Conservation (phyloP, 2,329 filamentous ascomycete species). For the Scedosporium aurantiacum region DNA sequence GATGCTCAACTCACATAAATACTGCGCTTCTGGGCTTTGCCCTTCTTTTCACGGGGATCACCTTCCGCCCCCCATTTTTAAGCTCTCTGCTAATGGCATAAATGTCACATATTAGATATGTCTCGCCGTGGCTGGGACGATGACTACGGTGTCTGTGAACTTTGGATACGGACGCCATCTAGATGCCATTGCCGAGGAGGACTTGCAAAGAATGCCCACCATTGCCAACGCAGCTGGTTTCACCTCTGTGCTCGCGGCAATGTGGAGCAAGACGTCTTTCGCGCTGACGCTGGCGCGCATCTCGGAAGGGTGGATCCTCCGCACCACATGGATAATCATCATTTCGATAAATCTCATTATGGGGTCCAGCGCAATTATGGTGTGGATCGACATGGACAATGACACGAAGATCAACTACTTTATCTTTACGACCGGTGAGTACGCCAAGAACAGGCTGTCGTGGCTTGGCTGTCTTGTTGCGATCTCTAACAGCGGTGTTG, state of each 20-base stretch:
- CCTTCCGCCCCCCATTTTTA: background rate
- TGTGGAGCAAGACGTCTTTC: conserved; percentile 26
- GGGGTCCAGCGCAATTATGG: conserved; percentile 12
- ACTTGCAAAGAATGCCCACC: conserved; percentile 16
- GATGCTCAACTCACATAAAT: background rate
- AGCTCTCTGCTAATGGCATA: background rate
- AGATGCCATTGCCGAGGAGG: conserved; percentile 13
- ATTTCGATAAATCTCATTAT: conserved; percentile 19
- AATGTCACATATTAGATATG: background rate
- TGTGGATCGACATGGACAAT: conserved; percentile 13
- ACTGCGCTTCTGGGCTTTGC: background rate
- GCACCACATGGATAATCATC: conserved; percentile 21
- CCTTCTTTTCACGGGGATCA: background rate
- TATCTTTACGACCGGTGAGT: conserved; percentile 11
- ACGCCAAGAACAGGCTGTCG: conserved; percentile 1
- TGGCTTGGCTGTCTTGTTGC: conserved; percentile 8
- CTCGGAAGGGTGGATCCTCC: conserved; percentile 13
- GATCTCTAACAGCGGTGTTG: conserved; percentile 9
- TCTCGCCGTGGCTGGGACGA: conserved; percentile 1
- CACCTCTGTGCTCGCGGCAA: conserved; percentile 23
- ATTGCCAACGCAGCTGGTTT: conserved; percentile 17
- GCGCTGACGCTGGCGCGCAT: conserved; percentile 24
- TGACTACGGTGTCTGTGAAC: conserved; percentile 7
- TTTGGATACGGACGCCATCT: conserved; percentile 16
- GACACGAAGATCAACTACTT: conserved; percentile 8